phyloP scores from a whole-genome alignment of 768 basidiomycete species.

The Russula ochroleuca region DNA sequence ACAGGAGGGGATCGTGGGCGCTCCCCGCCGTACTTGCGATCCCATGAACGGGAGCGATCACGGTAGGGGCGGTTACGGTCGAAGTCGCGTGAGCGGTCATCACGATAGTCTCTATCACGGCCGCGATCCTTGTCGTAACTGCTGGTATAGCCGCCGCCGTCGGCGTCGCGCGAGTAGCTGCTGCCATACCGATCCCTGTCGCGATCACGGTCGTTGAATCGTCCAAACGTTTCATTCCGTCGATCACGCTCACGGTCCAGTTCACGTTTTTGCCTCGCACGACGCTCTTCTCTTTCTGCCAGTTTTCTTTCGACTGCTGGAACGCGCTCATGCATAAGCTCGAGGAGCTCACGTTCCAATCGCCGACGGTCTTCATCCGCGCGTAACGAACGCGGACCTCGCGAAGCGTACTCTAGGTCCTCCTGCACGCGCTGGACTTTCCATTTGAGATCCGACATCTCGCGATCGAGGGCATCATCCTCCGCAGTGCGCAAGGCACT shows the following conservation, averaged over 20 bases:
- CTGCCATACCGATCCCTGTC: conserved; percentile 33
- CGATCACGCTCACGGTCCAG: conserved; percentile 76
- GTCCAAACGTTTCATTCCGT: conserved; percentile 75
- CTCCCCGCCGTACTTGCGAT: conserved; percentile 34
- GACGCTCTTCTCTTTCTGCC: conserved; percentile 70
- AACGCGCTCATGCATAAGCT: conserved; percentile 83
- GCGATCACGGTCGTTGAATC: conserved; percentile 51
- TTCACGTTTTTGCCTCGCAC: conserved; percentile 72
- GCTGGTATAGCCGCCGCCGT: conserved; percentile 35
- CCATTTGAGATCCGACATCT: conserved; percentile 81
- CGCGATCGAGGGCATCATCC: conserved; percentile 87
- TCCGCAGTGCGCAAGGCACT: conserved; percentile 62
- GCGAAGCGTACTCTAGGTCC: conserved; percentile 82
- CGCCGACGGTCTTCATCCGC: conserved; percentile 84
- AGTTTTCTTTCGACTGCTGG: conserved; percentile 88
- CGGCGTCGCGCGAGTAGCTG: conserved; percentile 33
- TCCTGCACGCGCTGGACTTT: conserved; percentile 84
- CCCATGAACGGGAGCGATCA: conserved; percentile 28
- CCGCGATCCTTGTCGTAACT: conserved; percentile 43
- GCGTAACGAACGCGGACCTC: conserved; percentile 62
- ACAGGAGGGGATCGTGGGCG: conserved; percentile 37
- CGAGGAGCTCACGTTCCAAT: conserved; percentile 82
- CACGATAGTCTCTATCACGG: conserved; percentile 39
- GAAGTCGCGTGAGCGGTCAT: conserved; percentile 38
- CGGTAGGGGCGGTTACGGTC: conserved; percentile 42